Evolutionary conservation across 2,329 filamentous ascomycete species (phyloP), one percentile per base, ranked within the genome.

Genomic region (Capronia americana): DNA sequence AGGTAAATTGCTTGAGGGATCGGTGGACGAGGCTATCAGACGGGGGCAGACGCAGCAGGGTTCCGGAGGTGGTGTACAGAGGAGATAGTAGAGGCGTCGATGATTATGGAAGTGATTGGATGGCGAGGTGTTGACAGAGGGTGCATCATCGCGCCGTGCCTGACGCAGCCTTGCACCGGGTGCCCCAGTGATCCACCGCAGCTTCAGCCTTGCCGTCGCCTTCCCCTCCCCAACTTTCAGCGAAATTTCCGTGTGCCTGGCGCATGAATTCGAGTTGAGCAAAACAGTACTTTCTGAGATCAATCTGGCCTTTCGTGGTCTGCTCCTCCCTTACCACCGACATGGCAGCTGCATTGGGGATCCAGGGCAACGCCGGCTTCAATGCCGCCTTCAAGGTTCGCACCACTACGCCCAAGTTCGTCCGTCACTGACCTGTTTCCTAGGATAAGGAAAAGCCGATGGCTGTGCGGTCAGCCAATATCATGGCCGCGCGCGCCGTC

Each of bases 401-500:
- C 48, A 4, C 50, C 70, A 75, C 75, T 74, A 74, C 69, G 58
- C 69, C 69, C 66, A 71, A 70, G 38, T 20, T 73, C 76, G 78
- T 85, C 74, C 17, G 38, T 53, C 32, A 50, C 85, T 76, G 70
- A 70, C 66, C 60, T 70, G 14, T 8, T 70, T 73, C 10, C 64
- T 74, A 88, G 85, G 87, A 89, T 79, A 99, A 97, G 88, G 95
- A 97, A 85, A 99, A 99, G 92, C 95, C 95, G 73, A 90, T 95
- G 85, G 95, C 95, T 72, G 95, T 99, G 72, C 91, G 95, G 74
- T 93, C 92, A 71, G 92, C 92, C 77, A 99, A 99, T 83, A 98
- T 99, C 81, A 91, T 97, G 77, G 95, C 95, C 74, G 95, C 95
- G 75, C 88, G 94, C 95, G 95, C 95, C 78, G 94, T 99, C 77